phyloP scores from a whole-genome alignment of 2,329 filamentous ascomycete genomes.

The Ambrosiella beaveri region DNA sequence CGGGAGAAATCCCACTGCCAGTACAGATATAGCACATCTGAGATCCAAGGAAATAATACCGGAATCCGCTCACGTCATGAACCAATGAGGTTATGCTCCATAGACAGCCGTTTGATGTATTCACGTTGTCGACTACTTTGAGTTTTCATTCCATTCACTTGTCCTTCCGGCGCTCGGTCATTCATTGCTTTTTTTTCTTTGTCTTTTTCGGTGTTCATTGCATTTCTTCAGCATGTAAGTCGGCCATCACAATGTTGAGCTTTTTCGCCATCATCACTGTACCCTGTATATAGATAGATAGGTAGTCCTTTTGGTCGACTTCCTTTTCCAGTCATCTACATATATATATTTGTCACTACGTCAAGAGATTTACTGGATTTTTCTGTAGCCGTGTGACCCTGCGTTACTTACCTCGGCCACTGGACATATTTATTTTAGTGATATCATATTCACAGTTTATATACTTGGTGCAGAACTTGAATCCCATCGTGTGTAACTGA shows the following conservation, averaged over 20 bases:
- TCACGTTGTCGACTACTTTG: background rate
- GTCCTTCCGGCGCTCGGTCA: background rate
- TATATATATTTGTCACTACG: too few relatives aligned
- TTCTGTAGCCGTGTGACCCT: background rate
- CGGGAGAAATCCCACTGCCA: too few relatives aligned
- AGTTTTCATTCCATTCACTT: background rate
- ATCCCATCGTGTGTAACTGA: background rate
- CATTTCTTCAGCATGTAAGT: background rate
- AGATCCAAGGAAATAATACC: too few relatives aligned
- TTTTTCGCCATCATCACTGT: too few relatives aligned
- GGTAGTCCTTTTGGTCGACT: too few relatives aligned
- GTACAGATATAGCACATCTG: too few relatives aligned
- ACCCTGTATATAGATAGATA: too few relatives aligned
- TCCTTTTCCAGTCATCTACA: too few relatives aligned
- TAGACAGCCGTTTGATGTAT: background rate
- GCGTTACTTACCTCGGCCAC: background rate
- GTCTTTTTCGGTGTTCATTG: conserved; percentile 1
- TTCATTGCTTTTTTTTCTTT: conserved; percentile 1
- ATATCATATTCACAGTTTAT: background rate
- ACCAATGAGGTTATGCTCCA: background rate
- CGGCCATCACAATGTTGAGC: too few relatives aligned
- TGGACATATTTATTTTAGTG: background rate
- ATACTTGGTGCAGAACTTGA: background rate
- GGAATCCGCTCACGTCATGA: background rate
- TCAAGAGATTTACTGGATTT: too few relatives aligned